Conservation (phyloP, 768 basidiomycete genomes). For the Kwoniella pini region DNA sequence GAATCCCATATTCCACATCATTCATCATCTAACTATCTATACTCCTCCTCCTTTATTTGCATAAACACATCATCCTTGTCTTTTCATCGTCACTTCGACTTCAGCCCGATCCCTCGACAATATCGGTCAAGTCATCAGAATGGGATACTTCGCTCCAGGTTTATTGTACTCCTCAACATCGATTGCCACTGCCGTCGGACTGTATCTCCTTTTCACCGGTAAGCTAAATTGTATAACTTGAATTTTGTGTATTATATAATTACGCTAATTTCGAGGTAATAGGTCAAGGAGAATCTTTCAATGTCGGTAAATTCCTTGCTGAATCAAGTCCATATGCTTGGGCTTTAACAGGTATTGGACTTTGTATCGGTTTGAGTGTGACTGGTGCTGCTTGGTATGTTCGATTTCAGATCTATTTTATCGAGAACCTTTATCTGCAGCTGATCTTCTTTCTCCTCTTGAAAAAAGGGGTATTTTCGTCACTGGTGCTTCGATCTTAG, state of each 20-base stretch:
- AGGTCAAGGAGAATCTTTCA: conserved; percentile 90
- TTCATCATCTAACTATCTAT: not conserved
- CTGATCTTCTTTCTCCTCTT: too few species aligned
- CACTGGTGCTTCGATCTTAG: conserved; percentile 93
- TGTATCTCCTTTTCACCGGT: conserved; percentile 92
- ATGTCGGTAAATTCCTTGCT: conserved; percentile 89
- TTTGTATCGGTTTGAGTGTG: conserved; percentile 91
- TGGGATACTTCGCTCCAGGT: conserved; percentile 51
- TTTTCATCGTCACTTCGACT: not conserved
- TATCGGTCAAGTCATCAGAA: conserved; percentile 21
- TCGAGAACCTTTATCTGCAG: too few species aligned
- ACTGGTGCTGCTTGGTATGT: conserved; percentile 92
- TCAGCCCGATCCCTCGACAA: not conserved
- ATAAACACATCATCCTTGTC: not conserved
- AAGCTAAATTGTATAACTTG: conserved; percentile 31
- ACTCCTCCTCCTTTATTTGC: not conserved
- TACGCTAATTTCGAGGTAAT: not conserved
- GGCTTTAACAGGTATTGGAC: conserved; percentile 84
- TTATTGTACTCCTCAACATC: conserved; percentile 38
- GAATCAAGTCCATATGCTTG: conserved; percentile 91
- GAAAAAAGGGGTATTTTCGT: conserved; percentile 89
- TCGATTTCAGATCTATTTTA: too few species aligned
- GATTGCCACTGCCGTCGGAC: conserved; percentile 62
- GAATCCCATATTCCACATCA: not conserved
- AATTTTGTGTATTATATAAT: not conserved